Evolutionary conservation across 1,139 yeast species (phyloP), one percentile per base, ranked within the genome.

Genomic region (Suhomyces panamericanus): DNA sequence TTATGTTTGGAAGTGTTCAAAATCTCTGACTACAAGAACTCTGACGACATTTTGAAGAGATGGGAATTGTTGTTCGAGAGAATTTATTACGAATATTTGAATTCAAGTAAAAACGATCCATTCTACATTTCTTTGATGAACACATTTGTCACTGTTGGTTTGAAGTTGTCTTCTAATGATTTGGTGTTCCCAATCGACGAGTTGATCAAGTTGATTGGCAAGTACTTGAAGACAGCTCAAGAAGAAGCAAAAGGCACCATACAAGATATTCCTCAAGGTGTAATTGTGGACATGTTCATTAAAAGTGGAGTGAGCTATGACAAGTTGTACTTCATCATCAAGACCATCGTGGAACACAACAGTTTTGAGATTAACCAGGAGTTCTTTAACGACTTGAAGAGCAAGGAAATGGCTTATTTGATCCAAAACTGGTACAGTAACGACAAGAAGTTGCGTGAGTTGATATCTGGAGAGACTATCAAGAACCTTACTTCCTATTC

Each of bases 161-260:
- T 78, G 74, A 68, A 62, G 49, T 53, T 75, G 35, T 65, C 75
- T 8, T 60, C 69, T 6, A 73, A 72, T 40, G 96, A 90, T 56
- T 76, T 82, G 58, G 88, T 90, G 1, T 89, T 91, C 71, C 96
- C 97, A 9, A 73, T 87, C 13, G 83, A 81, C 50, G 85, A 82
- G 50, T 70, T 90, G 46, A 72, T 88, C 51, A 85, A 87, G 47
- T 70, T 85, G 66, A 75, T 54, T 62, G 72, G 54, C 59, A 75
- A 57, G 49, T 70, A 72, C 54, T 57, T 77, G 28, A 70, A 70
- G 45, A 70, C 68, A 38, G 69, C 73, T 1, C 54, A 60, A 6
- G 71, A 67, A 35, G 62, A 48, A 73, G 44, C 76, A 69, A 36
- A 36, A n/a, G 54, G 52, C 3, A 49, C 57, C 11, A 27, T 37